phyloP scores from a whole-genome alignment of 1,284 basidiomycete genomes.

The Mixia osmundae region DNA sequence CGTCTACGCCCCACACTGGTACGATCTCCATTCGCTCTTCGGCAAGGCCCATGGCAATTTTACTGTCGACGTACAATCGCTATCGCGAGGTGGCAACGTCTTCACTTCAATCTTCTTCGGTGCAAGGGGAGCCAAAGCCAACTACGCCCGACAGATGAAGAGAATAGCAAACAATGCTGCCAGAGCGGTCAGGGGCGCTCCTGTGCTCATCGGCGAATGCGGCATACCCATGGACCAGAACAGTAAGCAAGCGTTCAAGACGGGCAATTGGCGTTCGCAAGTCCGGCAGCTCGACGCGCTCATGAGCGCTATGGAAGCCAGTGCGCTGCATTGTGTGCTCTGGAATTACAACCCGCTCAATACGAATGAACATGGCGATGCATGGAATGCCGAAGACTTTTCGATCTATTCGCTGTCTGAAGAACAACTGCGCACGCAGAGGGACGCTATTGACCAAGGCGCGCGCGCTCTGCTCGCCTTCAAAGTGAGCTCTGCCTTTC shows the following conservation, averaged over 20 bases:
- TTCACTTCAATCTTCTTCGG: too few relatives aligned
- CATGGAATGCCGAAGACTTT: conserved; percentile 84
- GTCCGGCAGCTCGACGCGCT: conserved; percentile 21
- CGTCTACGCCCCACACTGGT: conserved; percentile 83
- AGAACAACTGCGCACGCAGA: too few relatives aligned
- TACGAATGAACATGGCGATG: conserved; percentile 50
- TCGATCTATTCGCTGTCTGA: too few relatives aligned
- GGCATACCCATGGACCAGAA: too few relatives aligned
- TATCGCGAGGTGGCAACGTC: conserved; percentile 51
- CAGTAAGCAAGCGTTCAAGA: conserved; percentile 46
- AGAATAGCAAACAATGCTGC: too few relatives aligned
- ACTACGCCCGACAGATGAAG: too few relatives aligned
- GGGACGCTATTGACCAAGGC: too few relatives aligned
- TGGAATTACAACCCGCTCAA: conserved; percentile 93
- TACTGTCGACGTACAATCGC: conserved; percentile 67
- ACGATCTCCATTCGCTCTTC: conserved; percentile 69
- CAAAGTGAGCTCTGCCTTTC: too few relatives aligned
- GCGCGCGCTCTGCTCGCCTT: too few relatives aligned
- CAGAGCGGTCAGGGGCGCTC: too few relatives aligned
- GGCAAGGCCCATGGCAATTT: conserved; percentile 55
- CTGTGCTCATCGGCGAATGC: too few relatives aligned
- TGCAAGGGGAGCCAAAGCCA: too few relatives aligned
- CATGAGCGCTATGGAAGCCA: conserved; percentile 19
- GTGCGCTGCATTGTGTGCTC: conserved; percentile 21
- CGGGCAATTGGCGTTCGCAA: conserved; percentile 39